These are phyloP conservation scores for Golubevia sp. DNA, from an alignment of 1,284 basidiomycete species.

Conservation along the genomic window DNA sequence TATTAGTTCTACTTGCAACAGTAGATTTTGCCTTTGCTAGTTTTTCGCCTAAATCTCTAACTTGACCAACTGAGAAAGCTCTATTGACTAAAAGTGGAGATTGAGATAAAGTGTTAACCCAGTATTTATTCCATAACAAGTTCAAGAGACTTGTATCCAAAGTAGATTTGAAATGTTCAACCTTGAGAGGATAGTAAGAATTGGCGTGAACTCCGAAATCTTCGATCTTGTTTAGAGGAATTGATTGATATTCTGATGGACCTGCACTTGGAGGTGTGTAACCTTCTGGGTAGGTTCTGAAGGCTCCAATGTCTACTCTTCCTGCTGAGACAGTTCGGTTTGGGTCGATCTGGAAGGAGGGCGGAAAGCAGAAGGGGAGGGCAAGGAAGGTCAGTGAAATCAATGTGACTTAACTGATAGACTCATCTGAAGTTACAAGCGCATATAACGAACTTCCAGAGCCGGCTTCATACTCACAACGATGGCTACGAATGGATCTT, in stretches of 20 bases:
- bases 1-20: background rate
- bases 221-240: constrained; percentile 35
- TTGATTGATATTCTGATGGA: background rate
- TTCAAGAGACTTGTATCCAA: constrained; percentile 39
- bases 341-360: constrained; percentile 37
- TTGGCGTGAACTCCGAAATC: constrained; percentile 57
- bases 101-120: constrained; percentile 44
- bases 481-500: constrained; percentile 58
- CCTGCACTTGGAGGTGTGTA: background rate
- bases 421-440: too few relatives aligned
- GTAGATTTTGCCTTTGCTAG: constrained; percentile 11
- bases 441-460: too few relatives aligned
- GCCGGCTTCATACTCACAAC: constrained; percentile 33
- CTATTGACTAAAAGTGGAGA: constrained; percentile 31
- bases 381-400: background rate
- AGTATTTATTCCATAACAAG: constrained; percentile 58
- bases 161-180: constrained; percentile 46
- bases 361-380: background rate
- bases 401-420: too few relatives aligned
- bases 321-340: constrained; percentile 52
- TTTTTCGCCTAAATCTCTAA: constrained; percentile 33
- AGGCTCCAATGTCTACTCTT: constrained; percentile 59
- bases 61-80: constrained; percentile 24
- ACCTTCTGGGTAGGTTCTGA: constrained; percentile 43
- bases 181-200: constrained; percentile 48